Conservation (phyloP, 495 filamentous ascomycete species). For the Talaromyces nanjingensis region DNA sequence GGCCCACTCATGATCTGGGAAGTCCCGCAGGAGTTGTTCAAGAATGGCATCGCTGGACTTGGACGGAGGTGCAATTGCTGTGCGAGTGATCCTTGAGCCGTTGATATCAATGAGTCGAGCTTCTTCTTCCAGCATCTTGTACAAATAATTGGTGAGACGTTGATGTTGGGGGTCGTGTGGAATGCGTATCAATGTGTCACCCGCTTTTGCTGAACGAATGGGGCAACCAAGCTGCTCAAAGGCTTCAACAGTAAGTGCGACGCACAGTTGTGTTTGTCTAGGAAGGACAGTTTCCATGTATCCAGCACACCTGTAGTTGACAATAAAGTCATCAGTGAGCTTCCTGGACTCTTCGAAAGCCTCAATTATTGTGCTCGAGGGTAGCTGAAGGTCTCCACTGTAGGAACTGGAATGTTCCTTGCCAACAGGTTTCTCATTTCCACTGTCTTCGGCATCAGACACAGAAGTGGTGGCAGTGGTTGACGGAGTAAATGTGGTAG, state of each 20-base stretch:
- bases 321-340: conserved; percentile 32
- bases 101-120: conserved; percentile 32
- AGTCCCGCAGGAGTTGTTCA: conserved; percentile 24
- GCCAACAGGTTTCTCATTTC: not conserved
- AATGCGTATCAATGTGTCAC: conserved; percentile 29
- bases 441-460: not conserved
- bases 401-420: not conserved
- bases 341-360: conserved; percentile 24
- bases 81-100: conserved; percentile 28
- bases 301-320: conserved; percentile 25
- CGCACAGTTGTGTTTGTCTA: conserved; percentile 26
- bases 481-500: not conserved
- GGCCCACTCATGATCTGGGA: conserved; percentile 30
- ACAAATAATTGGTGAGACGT: conserved; percentile 30
- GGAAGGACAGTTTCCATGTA: conserved; percentile 24
- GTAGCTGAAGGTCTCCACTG: conserved; percentile 15
- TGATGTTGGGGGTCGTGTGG: conserved; percentile 23
- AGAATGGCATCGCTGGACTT: conserved; percentile 29
- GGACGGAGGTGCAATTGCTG: conserved; percentile 22
- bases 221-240: conserved; percentile 35
- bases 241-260: conserved; percentile 33
- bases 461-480: not conserved
- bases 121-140: conserved; percentile 33
- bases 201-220: conserved; percentile 22
- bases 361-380: conserved; percentile 18